These are phyloP conservation scores for Suillus sp. DNA, from an alignment of 768 basidiomycete species.

Conservation along the genomic window DNA sequence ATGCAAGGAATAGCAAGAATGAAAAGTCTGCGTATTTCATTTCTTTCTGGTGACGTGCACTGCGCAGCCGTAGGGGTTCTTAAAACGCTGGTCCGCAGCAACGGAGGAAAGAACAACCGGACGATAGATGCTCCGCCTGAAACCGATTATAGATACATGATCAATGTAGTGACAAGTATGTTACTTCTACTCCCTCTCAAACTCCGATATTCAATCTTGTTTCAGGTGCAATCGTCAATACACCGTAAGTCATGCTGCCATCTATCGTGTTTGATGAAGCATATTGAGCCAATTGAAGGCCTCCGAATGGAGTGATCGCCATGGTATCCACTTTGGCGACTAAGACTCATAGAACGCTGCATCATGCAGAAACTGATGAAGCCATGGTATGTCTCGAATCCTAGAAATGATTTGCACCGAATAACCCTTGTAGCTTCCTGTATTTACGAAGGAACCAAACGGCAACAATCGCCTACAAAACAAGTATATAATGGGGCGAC, in stretches of 20 bases:
- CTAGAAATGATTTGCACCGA: background rate
- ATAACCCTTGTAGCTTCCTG: slow-evolving; percentile 54
- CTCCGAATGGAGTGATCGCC: slow-evolving; percentile 69
- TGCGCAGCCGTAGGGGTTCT: slow-evolving; percentile 82
- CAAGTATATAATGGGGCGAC: slow-evolving; percentile 81
- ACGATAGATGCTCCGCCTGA: slow-evolving; percentile 48
- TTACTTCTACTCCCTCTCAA: slow-evolving; percentile 14
- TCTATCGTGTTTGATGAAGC: slow-evolving; percentile 7
- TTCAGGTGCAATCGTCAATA: slow-evolving; percentile 91
- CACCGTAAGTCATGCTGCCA: slow-evolving; percentile 60
- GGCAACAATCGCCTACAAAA: slow-evolving; percentile 68
- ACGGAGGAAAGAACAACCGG: slow-evolving; percentile 44
- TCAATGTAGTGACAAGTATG: slow-evolving; percentile 82
- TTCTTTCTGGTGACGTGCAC: slow-evolving; percentile 93
- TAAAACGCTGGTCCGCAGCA: slow-evolving; percentile 55
- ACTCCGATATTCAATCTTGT: background rate
- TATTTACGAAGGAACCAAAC: slow-evolving; percentile 78
- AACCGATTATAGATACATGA: slow-evolving; percentile 84
- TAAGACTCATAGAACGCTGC: slow-evolving; percentile 86
- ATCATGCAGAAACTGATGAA: slow-evolving; percentile 82
- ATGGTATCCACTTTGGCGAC: slow-evolving; percentile 81
- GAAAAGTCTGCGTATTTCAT: slow-evolving; percentile 73
- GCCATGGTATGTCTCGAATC: slow-evolving; percentile 58
- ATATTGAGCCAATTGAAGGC: slow-evolving; percentile 32
- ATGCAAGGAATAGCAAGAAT: slow-evolving; percentile 70